Evolutionary conservation across 345 rosid genomes (phyloP).

Genomic region (Eucalyptus paniculata): DNA sequence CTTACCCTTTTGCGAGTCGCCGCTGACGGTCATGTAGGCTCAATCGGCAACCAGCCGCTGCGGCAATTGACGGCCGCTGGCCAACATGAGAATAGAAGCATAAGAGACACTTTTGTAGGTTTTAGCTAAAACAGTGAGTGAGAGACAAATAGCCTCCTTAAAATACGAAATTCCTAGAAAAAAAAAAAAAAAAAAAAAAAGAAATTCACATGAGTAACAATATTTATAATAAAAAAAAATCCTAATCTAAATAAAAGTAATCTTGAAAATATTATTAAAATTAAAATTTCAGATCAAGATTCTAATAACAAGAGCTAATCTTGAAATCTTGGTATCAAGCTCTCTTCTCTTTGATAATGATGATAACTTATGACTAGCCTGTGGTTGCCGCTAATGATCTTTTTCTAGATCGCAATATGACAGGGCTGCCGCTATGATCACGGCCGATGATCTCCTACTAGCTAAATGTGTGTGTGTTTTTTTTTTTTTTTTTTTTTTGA

Average conservation of each 20-base stretch:
- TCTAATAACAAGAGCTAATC: background rate
- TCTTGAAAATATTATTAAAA: background rate
- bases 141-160: background rate
- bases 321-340: background rate
- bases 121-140: no score
- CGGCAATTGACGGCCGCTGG: background rate
- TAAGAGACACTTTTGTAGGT: background rate
- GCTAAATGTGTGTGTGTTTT: no score
- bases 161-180: background rate
- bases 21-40: no score
- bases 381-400: background rate
- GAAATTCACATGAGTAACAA: background rate
- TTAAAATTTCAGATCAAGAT: background rate
- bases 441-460: background rate
- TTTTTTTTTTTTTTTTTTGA: no score
- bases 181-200: background rate
- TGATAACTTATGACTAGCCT: background rate
- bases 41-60: no score
- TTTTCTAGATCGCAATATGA: background rate
- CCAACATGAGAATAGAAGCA: background rate
- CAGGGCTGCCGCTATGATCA: fast-evolving
- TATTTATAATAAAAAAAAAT: background rate
- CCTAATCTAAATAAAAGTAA: background rate
- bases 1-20: no score
- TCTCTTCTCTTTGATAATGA: background rate